A percentile compares a stretch with the other conserved stretches of the same genome.
These are phyloP conservation scores for Syzygium oleosum DNA, from an alignment of 345 rosid genomes.

Conservation along the genomic window DNA sequence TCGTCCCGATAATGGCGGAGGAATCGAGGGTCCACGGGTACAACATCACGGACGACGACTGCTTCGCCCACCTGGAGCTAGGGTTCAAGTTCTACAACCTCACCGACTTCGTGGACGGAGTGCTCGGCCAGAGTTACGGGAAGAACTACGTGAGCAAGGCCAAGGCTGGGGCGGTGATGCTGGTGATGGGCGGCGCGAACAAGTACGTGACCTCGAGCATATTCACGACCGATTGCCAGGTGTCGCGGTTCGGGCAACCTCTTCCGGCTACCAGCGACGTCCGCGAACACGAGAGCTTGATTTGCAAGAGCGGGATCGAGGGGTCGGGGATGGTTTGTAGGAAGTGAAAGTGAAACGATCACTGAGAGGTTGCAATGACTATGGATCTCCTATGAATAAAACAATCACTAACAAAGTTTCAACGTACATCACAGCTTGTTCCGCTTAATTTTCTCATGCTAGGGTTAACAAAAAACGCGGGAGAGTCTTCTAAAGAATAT, in stretches of 20 bases:
- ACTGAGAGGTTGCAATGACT: not conserved
- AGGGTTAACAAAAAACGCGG: not conserved
- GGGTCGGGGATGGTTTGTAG: not conserved
- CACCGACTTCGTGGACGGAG: slow-evolving; percentile 53
- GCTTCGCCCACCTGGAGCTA: slow-evolving; percentile 65
- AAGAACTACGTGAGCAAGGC: slow-evolving; percentile 54
- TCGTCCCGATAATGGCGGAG: slow-evolving; percentile 43
- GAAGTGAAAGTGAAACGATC: not conserved
- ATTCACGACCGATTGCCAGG: not conserved
- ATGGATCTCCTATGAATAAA: not conserved
- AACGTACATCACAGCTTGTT: not conserved
- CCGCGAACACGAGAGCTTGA: not conserved
- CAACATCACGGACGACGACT: slow-evolving; percentile 40
- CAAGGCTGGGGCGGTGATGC: slow-evolving; percentile 63
- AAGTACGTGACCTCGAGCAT: slow-evolving; percentile 38
- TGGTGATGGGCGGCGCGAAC: slow-evolving; percentile 65
- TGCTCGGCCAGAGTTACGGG: slow-evolving; percentile 61
- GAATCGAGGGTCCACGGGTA: slow-evolving; percentile 55
- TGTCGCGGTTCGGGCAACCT: not conserved
- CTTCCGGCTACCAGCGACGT: not conserved
- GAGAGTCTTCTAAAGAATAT: not conserved
- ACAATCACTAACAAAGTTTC: not conserved
- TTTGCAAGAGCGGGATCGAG: not conserved
- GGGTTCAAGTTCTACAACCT: slow-evolving; percentile 45
- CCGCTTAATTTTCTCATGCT: not conserved